Evolutionary conservation across 306 rosid species (phyloP).

Genomic region (Glycyrrhiza uralensis): DNA sequence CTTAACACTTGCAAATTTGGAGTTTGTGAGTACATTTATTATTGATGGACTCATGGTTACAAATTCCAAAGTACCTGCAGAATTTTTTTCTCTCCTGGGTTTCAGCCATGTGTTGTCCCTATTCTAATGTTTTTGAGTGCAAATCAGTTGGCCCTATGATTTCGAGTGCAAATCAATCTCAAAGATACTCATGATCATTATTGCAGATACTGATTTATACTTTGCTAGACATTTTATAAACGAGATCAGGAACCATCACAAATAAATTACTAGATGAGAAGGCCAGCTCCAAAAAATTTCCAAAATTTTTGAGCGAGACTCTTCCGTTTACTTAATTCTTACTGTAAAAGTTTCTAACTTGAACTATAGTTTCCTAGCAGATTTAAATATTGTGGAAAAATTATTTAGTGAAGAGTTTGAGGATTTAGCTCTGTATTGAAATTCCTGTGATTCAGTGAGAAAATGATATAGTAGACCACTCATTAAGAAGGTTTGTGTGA

Average conservation of each 20-base stretch:
- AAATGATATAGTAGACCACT: too few relatives aligned
- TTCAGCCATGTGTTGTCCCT: not conserved
- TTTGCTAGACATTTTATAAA: not conserved
- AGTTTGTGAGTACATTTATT: not conserved
- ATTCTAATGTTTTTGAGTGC: not conserved
- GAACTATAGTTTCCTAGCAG: not conserved
- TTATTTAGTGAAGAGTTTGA: not conserved
- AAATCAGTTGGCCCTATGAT: too few relatives aligned
- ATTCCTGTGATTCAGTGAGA: not conserved
- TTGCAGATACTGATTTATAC: not conserved
- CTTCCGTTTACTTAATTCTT: not conserved
- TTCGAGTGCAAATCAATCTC: constrained; percentile 8
- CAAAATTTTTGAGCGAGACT: not conserved
- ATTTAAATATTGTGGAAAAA: not conserved
- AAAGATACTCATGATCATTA: not conserved
- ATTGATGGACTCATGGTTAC: not conserved
- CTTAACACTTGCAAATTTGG: not conserved
- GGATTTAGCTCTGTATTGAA: not conserved
- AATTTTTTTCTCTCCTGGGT: not conserved
- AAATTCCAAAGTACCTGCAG: not conserved
- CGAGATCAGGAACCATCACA: not conserved
- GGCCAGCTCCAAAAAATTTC: not conserved
- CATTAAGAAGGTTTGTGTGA: too few relatives aligned
- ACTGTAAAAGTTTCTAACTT: not conserved
- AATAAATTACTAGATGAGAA: constrained; percentile 3